phyloP scores from a whole-genome alignment of 1,139 yeast genomes.

The Pichia sp. region DNA sequence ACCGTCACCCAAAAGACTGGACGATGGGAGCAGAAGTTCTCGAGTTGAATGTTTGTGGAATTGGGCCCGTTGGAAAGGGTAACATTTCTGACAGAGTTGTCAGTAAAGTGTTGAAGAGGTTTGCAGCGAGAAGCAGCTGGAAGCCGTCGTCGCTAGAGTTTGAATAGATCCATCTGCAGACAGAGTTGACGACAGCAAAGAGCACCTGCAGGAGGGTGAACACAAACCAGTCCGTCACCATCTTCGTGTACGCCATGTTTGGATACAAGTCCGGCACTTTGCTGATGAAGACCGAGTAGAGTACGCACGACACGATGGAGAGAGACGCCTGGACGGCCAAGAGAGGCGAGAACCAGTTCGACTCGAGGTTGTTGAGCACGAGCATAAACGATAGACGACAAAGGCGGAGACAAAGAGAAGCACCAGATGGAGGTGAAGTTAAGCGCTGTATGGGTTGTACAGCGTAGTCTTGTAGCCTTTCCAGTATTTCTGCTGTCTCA shows the following conservation, averaged over 20 bases:
- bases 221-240: conserved; percentile 58
- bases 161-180: conserved; percentile 37
- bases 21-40: conserved; percentile 32
- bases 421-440: conserved; percentile 54
- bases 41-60: background rate
- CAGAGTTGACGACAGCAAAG: conserved; percentile 44
- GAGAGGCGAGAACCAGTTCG: conserved; percentile 54
- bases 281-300: conserved; percentile 55
- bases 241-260: conserved; percentile 62
- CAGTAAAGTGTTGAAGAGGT: no score
- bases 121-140: no score
- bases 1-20: conserved; percentile 37
- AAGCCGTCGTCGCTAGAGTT: no score
- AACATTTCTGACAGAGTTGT: no score
- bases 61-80: background rate
- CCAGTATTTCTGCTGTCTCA: conserved; percentile 78
- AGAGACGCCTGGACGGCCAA: conserved; percentile 49
- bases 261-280: conserved; percentile 73
- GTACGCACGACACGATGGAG: conserved; percentile 49
- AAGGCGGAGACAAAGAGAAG: conserved; percentile 46
- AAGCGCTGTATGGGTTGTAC: conserved; percentile 46
- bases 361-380: conserved; percentile 56
- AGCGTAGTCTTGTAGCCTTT: conserved; percentile 66
- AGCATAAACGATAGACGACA: conserved; percentile 62
- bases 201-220: conserved; percentile 50